Evolutionary conservation across 176 grass and related monocot genomes (phyloP), one percentile per base, ranked within the genome.

Genomic region (Phoenix dactylifera): DNA sequence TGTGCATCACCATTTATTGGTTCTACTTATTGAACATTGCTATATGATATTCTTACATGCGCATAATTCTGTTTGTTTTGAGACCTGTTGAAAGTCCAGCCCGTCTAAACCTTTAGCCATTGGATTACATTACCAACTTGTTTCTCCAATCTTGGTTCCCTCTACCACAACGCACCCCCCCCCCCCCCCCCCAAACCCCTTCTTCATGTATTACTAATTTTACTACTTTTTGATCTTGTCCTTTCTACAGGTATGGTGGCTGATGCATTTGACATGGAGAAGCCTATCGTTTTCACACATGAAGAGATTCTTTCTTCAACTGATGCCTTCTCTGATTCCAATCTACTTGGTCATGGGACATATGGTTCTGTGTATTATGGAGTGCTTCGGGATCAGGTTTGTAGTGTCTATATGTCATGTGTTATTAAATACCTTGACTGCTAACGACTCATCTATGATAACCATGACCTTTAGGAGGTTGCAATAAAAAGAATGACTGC

Each of bases 401-500:
- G 70, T 39, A 30, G 49, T 65, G 7, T 6, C 35, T 12, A 14
- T 44, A 44, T 44, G 14, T 44, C 35, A 44, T 44, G 35, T 44
- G 10, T 44, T 44, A 44, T 44, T 44, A 12, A 44, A 44, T 44
- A 44, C 10, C 32, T 44, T 44, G 35, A 44, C 35, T 44, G 35
- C 35, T 44, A 44, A 44, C 0, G 10, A 10, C 10, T 44, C 10
- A 14, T 44, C 35, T 12, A 14, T 44, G 7, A 20, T 55, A 39
- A 52, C 22, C 18, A 58, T 76, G 32, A 59, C 59, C 48, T 48
- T 52, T 59, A 98, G 93, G 87, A 98, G 84, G 93, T 92, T 55
- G 93, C 93, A 0, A 83, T 98, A 80, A 98, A 98, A 60, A 92
- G 78, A 98, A 98, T 98, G 93, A 92, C 85, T 71, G 82, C 81